Conservation (phyloP, 2,329 filamentous ascomycete species). For the Monosporascus ibericus region DNA sequence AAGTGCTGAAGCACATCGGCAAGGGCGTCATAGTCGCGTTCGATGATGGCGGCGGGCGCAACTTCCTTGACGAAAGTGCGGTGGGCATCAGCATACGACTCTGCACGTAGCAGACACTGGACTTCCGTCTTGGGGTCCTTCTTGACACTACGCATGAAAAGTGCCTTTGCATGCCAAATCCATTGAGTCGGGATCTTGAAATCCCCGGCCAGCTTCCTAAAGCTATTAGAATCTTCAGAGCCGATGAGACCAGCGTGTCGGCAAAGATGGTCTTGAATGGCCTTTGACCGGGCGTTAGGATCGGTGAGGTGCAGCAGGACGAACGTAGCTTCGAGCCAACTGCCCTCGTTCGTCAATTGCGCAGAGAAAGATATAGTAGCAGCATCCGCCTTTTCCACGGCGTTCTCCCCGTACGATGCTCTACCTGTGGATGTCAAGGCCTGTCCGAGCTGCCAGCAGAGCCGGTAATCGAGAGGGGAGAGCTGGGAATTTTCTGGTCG, state of each 20-base stretch:
- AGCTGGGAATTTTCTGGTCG: slow-evolving; percentile 71
- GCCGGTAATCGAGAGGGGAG: slow-evolving; percentile 65
- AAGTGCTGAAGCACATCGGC: slow-evolving; percentile 68
- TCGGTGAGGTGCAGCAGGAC: slow-evolving; percentile 71
- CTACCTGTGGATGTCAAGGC: slow-evolving; percentile 49
- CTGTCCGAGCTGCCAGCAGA: slow-evolving; percentile 81
- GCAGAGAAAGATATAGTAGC: slow-evolving; percentile 60
- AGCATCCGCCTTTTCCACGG: slow-evolving; percentile 57
- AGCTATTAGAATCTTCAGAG: slow-evolving; percentile 48
- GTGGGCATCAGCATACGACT: slow-evolving; percentile 75
- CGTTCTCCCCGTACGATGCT: slow-evolving; percentile 47
- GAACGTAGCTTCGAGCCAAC: slow-evolving; percentile 68
- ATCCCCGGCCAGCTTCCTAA: slow-evolving; percentile 53
- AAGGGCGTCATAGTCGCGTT: slow-evolving; percentile 69
- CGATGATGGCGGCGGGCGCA: slow-evolving; percentile 75
- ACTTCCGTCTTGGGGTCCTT: slow-evolving; percentile 68
- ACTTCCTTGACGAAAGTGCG: slow-evolving; percentile 74
- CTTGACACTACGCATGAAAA: slow-evolving; percentile 69
- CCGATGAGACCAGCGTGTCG: slow-evolving; percentile 65
- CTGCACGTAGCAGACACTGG: slow-evolving; percentile 71
- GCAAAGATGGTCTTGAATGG: slow-evolving; percentile 67
- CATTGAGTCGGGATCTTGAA: slow-evolving; percentile 69
- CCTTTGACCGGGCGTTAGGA: slow-evolving; percentile 53
- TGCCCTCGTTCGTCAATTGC: slow-evolving; percentile 55
- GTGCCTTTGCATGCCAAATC: slow-evolving; percentile 83